Evolutionary conservation across 192 early-diverging fungal species (phyloP), one percentile per base, ranked within the genome.

Genomic region (Umbelopsis sp.): DNA sequence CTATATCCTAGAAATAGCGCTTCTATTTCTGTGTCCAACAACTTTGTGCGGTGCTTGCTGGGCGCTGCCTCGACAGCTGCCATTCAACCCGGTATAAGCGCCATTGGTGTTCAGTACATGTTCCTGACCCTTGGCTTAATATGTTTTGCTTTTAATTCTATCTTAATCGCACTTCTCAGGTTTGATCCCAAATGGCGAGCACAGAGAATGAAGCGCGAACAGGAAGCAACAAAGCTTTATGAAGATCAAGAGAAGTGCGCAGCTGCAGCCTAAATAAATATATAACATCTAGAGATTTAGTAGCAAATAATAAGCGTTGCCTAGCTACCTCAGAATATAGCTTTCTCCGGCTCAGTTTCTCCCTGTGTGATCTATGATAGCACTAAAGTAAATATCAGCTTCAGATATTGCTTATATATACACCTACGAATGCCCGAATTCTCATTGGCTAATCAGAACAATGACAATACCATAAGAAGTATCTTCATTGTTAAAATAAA

Each of bases 1-100:
- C 30, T 74, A 5, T 74, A 46, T 44, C 70, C 70, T 10, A 46
- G 41, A 27, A 20, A 35, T 20, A 58, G 70, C 44, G 70, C 70
- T 15, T 71, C 70, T 30, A 71, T 71, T 45, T 64, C 73, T 18
- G 73, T 67, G 3, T 67, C 67, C 30, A 74, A 74, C 52, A 74
- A 74, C 53, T 30, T 74, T n/a, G 50, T 53, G 1, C 73, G 73
- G 13, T 74, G 73, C 37, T 52, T 74, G 9, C 41, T 74, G 1
- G 70, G 70, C 37, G 67, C 67, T 10, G 45, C 52, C 30, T 49
- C 67, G 4, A 74, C 72, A 1, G 72, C 67, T 21, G 46, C 52
- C 15, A 67, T 74, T 45, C 33, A 74, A n/a, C 67, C 67, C 5
- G 72, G 55, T n/a, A 69, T 74, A n/a, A 23, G 22, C 33, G 53